Percentiles rank a stretch among this genome's conserved stretches.
Evolutionary conservation across 805 yeast genomes (phyloP).

Genomic region (Maudiozyma turicensis): DNA sequence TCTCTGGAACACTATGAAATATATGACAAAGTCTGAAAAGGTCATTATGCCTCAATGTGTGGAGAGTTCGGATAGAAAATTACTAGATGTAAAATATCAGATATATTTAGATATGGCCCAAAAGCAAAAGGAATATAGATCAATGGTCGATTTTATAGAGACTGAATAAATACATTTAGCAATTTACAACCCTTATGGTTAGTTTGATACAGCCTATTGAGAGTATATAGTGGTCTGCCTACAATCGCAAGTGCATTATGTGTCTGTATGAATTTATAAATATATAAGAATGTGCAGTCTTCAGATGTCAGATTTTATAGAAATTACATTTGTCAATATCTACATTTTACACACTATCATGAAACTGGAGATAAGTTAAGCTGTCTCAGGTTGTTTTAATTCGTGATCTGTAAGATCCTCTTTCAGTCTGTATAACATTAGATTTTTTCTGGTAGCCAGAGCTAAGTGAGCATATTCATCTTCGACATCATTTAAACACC

Average conservation of each 20-base stretch:
- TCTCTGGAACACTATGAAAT: constrained; percentile 82
- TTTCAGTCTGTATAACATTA: constrained; percentile 16
- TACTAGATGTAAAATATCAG: constrained; percentile 71
- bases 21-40: constrained; percentile 73
- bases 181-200: neutral
- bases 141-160: constrained; percentile 44
- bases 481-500: constrained; percentile 26
- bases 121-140: constrained; percentile 70
- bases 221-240: no score
- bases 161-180: neutral
- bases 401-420: constrained; percentile 3
- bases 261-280: no score
- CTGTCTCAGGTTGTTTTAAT: neutral
- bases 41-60: constrained; percentile 58
- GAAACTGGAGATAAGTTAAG: neutral
- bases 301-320: no score
- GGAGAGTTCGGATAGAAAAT: constrained; percentile 53
- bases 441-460: constrained; percentile 14
- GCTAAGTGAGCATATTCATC: constrained; percentile 21
- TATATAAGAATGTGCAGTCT: no score
- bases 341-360: no score
- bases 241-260: no score
- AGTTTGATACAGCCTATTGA: neutral
- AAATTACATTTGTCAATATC: no score
- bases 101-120: constrained; percentile 82